Evolutionary conservation across 768 basidiomycete species (phyloP), one percentile per base, ranked within the genome.

Genomic region (Kwoniella sp.): DNA sequence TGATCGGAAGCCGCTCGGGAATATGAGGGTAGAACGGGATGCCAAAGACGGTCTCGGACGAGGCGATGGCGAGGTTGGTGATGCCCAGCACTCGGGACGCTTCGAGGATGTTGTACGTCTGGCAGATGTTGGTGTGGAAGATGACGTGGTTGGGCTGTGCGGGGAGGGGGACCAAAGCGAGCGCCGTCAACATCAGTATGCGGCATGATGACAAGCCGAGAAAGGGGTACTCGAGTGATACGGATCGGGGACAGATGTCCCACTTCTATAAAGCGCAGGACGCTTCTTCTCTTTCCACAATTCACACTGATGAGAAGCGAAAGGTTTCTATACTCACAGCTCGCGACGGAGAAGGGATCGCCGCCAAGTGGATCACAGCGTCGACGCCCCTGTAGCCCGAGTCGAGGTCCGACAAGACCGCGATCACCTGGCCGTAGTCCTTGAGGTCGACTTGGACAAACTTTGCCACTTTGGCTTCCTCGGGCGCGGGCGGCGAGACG

Each of bases 51-150:
- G 78, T 79, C 58, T 79, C 78, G 13, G 73, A 75, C 1, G 73
- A 74, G 9, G 76, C 76, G 38, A 79, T 63, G 41, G 75, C 76
- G 25, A 79, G 54, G 58, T 76, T 73, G 57, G 71, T 69, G 70
- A 77, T 70, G 15, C 76, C 73, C 2, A 72, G 55, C 11, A 76
- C 76, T 17, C 74, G 68, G 25, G 71, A 58, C 3, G 73, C 78
- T 66, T 79, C 78, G 60, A 79, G 72, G 54, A 79, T 72, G 68
- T 79, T 79, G 74, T 79, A 79, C 20, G 78, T 79, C 48, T 75
- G 74, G 17, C 56, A 57, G 25, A 73, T 76, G 63, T 79, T 79
- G 34, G 71, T 74, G 29, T 74, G 72, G 67, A 74, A 79, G 4
- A 75, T 62, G 63, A 74, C 76, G 58, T 76, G 73, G 63, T 77